These are phyloP conservation scores for Colletotrichum sp. DNA, from an alignment of 2,329 filamentous ascomycete genomes.

Conservation along the genomic window DNA sequence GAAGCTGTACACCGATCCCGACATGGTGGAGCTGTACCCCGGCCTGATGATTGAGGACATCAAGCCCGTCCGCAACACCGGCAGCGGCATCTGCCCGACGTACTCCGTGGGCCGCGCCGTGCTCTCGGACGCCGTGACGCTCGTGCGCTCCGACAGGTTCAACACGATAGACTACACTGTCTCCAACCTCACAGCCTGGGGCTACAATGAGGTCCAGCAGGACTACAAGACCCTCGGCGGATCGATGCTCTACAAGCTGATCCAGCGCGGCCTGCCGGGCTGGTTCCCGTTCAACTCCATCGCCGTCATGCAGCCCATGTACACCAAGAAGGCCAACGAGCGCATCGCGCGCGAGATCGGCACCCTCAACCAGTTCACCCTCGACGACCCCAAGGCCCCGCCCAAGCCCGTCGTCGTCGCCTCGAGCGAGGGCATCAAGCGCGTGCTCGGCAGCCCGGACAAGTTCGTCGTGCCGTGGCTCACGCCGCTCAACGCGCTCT, in stretches of 20 bases:
- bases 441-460: conserved; percentile 34
- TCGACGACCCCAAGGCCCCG: conserved; percentile 40
- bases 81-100: conserved; percentile 56
- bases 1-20: conserved; percentile 66
- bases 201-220: conserved; percentile 43
- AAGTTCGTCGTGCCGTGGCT: conserved; percentile 39
- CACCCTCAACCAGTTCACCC: conserved; percentile 35
- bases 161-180: conserved; percentile 56
- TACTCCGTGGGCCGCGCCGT: conserved; percentile 62
- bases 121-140: conserved; percentile 62
- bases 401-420: conserved; percentile 30
- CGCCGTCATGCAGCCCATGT: conserved; percentile 50
- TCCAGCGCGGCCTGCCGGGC: conserved; percentile 46
- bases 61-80: conserved; percentile 55
- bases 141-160: conserved; percentile 65
- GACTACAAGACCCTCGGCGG: conserved; percentile 44
- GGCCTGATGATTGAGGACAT: conserved; percentile 67
- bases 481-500: conserved; percentile 28
- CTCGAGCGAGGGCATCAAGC: conserved; percentile 31
- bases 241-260: conserved; percentile 50
- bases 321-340: conserved; percentile 45
- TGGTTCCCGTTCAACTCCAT: conserved; percentile 45
- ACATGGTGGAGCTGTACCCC: conserved; percentile 73
- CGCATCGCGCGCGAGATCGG: conserved; percentile 42
- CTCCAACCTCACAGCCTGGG: conserved; percentile 47